These are phyloP conservation scores for Epichloe amarillans DNA, from an alignment of 2,329 filamentous ascomycete species.

Conservation along the genomic window DNA sequence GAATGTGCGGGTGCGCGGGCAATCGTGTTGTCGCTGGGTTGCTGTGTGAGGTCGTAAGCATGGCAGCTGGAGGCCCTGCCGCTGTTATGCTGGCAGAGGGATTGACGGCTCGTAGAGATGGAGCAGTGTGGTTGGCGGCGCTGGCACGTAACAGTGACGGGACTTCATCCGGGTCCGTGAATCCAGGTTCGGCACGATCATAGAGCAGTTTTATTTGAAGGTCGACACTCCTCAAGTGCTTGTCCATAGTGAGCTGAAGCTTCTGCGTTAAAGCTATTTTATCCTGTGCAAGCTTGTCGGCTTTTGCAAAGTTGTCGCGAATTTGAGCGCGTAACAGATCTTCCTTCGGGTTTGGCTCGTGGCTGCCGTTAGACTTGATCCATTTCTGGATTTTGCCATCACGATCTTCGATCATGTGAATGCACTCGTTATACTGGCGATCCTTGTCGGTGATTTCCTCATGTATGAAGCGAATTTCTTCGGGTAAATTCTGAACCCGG, in stretches of 20 bases:
- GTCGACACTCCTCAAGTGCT: constrained; percentile 50
- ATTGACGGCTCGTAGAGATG: constrained; percentile 29
- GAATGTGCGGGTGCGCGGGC: constrained; percentile 32
- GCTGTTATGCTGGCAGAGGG: constrained; percentile 23
- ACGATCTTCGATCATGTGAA: constrained; percentile 55
- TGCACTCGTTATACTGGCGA: constrained; percentile 53
- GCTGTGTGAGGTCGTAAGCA: constrained; percentile 19
- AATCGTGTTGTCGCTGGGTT: constrained; percentile 29
- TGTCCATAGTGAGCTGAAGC: constrained; percentile 44
- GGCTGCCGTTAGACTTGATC: constrained; percentile 64
- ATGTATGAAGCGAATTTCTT: constrained; percentile 71
- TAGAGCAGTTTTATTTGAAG: constrained; percentile 47
- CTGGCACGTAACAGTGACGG: constrained; percentile 48
- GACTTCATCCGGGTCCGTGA: constrained; percentile 48
- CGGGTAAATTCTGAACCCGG: constrained; percentile 63
- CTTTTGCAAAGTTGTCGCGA: constrained; percentile 52
- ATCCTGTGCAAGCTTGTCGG: constrained; percentile 59
- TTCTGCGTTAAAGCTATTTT: constrained; percentile 60
- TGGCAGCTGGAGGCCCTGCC: constrained; percentile 14
- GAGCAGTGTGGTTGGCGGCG: constrained; percentile 35
- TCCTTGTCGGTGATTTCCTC: constrained; percentile 77
- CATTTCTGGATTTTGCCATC: constrained; percentile 69
- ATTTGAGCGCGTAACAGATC: constrained; percentile 53
- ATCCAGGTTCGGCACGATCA: constrained; percentile 48
- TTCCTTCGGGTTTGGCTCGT: constrained; percentile 63